A percentile compares a stretch with the other conserved stretches of the same genome.
Conservation (phyloP, 2,329 filamentous ascomycete genomes). For the Monosporascus sp. region DNA sequence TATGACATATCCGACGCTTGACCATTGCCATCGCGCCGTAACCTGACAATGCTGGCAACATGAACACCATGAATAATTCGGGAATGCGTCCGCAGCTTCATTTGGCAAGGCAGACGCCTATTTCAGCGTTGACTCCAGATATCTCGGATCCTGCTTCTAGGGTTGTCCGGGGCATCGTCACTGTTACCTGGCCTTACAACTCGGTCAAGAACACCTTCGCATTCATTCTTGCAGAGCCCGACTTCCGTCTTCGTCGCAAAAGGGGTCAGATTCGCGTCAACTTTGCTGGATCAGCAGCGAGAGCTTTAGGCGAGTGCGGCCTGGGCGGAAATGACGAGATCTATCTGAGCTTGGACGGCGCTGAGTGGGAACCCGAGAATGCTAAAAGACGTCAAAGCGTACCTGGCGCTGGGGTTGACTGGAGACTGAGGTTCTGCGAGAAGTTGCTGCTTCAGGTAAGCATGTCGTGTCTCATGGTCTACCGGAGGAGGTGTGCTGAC, state of each 20-base stretch:
- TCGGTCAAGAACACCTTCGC: conserved; percentile 67
- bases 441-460: conserved; percentile 43
- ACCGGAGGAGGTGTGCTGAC: not conserved
- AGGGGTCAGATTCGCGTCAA: conserved; percentile 77
- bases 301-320: conserved; percentile 58
- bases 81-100: conserved; percentile 12
- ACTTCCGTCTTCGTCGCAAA: conserved; percentile 70
- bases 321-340: conserved; percentile 77
- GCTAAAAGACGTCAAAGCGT: conserved; percentile 36
- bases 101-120: conserved; percentile 38
- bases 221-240: conserved; percentile 77
- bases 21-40: conserved; percentile 4
- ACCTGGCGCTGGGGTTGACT: conserved; percentile 48
- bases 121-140: conserved; percentile 49
- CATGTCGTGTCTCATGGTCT: not conserved
- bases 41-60: conserved; percentile 18
- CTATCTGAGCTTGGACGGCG: conserved; percentile 62
- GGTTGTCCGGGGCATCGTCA: conserved; percentile 65
- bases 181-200: conserved; percentile 88
- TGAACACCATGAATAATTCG: conserved; percentile 14
- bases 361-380: conserved; percentile 54
- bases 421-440: conserved; percentile 52
- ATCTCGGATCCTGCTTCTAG: conserved; percentile 34
- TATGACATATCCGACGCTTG: not conserved
- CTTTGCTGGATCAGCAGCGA: conserved; percentile 66